These are phyloP conservation scores for Cordia subcordata DNA, from an alignment of 257 asterid species.

Conservation along the genomic window DNA sequence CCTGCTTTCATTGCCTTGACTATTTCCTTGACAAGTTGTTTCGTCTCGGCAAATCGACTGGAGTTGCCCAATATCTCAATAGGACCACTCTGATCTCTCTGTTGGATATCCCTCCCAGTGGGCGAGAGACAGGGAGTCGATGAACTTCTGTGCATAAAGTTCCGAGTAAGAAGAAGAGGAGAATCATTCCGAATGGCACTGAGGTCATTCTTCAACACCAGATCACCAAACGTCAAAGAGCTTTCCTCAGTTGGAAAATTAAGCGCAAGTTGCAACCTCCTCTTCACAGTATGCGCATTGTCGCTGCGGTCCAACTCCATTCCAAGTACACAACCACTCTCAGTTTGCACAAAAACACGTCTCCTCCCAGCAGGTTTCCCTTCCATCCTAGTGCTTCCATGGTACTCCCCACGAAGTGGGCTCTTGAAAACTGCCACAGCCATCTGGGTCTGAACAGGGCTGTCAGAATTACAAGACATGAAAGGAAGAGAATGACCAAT, in stretches of 20 bases:
- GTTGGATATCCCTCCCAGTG: constrained; percentile 73
- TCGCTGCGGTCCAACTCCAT: constrained; percentile 89
- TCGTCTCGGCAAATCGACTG: constrained; percentile 38
- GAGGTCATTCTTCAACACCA: constrained; percentile 81
- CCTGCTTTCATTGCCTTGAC: constrained; percentile 77
- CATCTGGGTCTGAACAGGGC: constrained; percentile 96
- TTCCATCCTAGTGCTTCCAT: constrained; percentile 56
- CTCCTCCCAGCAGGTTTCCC: constrained; percentile 57
- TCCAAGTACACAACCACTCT: constrained; percentile 84
- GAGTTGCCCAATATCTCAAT: constrained; percentile 81
- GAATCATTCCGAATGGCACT: constrained; percentile 81
- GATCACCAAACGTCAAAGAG: constrained; percentile 81
- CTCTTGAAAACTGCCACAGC: constrained; percentile 82
- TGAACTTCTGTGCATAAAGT: constrained; percentile 80
- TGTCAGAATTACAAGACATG: constrained; percentile 80
- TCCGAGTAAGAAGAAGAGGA: constrained; percentile 78
- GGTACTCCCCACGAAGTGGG: constrained; percentile 71
- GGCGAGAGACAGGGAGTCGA: constrained; percentile 98
- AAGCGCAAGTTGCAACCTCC: constrained; percentile 78
- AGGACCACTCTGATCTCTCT: constrained; percentile 78
- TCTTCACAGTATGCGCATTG: constrained; percentile 87
- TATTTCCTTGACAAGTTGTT: constrained; percentile 71
- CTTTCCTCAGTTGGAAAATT: constrained; percentile 87
- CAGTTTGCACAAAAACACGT: constrained; percentile 92
- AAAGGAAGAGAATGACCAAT: constrained; percentile 24